Percentiles rank a stretch among this genome's conserved stretches.
Conservation (phyloP, 306 rosid species). For the Sechiopsis laciniata region DNA sequence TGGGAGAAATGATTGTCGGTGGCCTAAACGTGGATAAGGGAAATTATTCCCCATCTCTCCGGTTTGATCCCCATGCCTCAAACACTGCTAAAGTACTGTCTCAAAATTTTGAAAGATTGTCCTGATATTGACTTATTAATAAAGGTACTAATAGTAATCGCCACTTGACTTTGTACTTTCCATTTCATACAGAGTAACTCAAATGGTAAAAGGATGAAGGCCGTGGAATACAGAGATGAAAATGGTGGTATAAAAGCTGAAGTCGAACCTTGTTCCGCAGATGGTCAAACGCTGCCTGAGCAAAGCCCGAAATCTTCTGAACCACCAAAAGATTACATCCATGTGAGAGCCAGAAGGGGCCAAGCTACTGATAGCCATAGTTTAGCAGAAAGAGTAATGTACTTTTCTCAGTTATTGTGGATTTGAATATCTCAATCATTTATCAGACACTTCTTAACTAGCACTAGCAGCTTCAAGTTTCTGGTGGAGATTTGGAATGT, state of each 20-base stretch:
- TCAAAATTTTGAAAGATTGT: neutral
- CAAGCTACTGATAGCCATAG: conserved; percentile 99
- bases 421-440: conserved; percentile 8
- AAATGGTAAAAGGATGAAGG: conserved; percentile 47
- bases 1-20: too few species aligned
- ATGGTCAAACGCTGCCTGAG: conserved; percentile 42
- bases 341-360: conserved; percentile 95
- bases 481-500: conserved; percentile 13
- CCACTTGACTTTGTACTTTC: neutral
- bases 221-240: conserved; percentile 33
- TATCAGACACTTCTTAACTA: conserved; percentile 11
- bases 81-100: too few species aligned
- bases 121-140: too few species aligned
- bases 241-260: conserved; percentile 34
- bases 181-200: conserved; percentile 37
- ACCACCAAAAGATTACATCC: conserved; percentile 80
- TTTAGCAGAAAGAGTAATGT: conserved; percentile 79
- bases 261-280: conserved; percentile 44
- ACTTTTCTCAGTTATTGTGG: neutral
- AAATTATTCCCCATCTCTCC: too few species aligned
- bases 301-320: conserved; percentile 43
- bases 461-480: neutral
- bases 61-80: too few species aligned
- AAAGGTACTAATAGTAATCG: too few species aligned
- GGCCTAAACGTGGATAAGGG: too few species aligned